Conservation (phyloP, 495 filamentous ascomycete genomes). For the Penicillium simplicissimum region DNA sequence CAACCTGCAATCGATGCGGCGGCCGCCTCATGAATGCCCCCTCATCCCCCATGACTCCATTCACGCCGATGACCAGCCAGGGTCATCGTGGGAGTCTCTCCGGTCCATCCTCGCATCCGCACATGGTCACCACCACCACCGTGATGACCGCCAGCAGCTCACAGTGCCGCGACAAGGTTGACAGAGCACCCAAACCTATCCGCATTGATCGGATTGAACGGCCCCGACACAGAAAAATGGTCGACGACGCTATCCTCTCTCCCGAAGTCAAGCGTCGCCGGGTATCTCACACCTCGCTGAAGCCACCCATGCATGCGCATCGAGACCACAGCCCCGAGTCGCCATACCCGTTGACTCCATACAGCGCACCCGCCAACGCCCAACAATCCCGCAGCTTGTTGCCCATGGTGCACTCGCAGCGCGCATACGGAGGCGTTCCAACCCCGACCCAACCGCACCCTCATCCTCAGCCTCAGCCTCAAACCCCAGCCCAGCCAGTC, state of each 20-base stretch:
- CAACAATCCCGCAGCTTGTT: slow-evolving; percentile 32
- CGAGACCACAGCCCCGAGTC: slow-evolving; percentile 40
- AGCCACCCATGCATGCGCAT: slow-evolving; percentile 23
- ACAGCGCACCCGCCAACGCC: slow-evolving; percentile 34
- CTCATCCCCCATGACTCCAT: slow-evolving; percentile 42
- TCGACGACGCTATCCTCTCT: slow-evolving; percentile 32
- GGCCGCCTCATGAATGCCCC: slow-evolving; percentile 51
- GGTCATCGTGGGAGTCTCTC: slow-evolving; percentile 20
- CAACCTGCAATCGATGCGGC: slow-evolving; percentile 45
- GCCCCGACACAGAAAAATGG: slow-evolving; percentile 31
- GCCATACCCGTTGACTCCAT: slow-evolving; percentile 36
- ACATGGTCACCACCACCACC: slow-evolving; percentile 6
- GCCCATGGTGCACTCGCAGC: slow-evolving; percentile 42
- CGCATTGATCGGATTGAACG: slow-evolving; percentile 27
- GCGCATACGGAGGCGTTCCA: slow-evolving; percentile 28
- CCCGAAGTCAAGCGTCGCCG: slow-evolving; percentile 61
- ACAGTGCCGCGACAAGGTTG: slow-evolving; percentile 25
- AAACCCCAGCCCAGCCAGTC: slow-evolving; percentile 31
- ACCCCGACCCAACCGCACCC: background rate
- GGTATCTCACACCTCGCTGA: slow-evolving; percentile 33
- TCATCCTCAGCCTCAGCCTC: background rate
- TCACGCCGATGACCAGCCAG: slow-evolving; percentile 26
- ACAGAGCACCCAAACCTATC: slow-evolving; percentile 23
- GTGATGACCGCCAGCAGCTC: slow-evolving; percentile 26
- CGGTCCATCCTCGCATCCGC: slow-evolving; percentile 19